These are phyloP conservation scores for cucumber (Cucumis sativus) DNA, from an alignment of 306 rosid genomes.

Conservation along the genomic window Cucumber_9930_V3 NC_026657.2:3042501-3043000, in stretches of 20 bases:
- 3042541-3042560: constrained; percentile 62
- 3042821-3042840: neutral
- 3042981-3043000: neutral
- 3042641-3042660: constrained; percentile 34
- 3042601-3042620: constrained; percentile 53
- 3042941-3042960: neutral
- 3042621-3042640: constrained; percentile 35
- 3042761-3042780: neutral
- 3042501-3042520: constrained; percentile 12
- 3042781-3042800: neutral
- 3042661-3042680: neutral
- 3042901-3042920: too few species aligned
- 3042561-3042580: constrained; percentile 64
- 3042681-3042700: neutral
- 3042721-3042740: neutral
- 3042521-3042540: constrained; percentile 60
- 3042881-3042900: neutral
- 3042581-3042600: constrained; percentile 67
- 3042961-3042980: neutral
- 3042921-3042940: too few species aligned
- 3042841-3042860: neutral
- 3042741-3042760: neutral
- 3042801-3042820: neutral
- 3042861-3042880: neutral
- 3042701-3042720: neutral